Evolutionary conservation across 2,329 filamentous ascomycete species (phyloP).

Genomic region (Geoglossum cookeanum): DNA sequence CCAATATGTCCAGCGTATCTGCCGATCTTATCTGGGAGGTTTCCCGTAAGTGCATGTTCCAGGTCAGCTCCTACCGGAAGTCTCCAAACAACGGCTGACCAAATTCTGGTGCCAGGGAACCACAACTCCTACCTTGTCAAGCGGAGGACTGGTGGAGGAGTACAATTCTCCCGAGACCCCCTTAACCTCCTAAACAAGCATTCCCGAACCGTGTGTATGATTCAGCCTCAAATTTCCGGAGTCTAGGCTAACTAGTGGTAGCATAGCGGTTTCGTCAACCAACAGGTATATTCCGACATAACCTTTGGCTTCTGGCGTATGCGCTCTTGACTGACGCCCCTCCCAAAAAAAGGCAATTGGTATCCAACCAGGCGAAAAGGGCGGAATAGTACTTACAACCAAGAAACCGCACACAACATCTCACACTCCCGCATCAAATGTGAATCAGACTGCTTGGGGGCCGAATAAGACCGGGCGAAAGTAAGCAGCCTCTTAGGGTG

Average conservation of each 20-base stretch:
- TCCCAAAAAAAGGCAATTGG: slow-evolving; percentile 52
- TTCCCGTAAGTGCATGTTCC: slow-evolving; percentile 41
- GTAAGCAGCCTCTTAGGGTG: slow-evolving; percentile 31
- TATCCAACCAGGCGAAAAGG: slow-evolving; percentile 55
- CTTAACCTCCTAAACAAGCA: slow-evolving; percentile 86
- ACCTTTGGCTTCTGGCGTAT: slow-evolving; percentile 1
- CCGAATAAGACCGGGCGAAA: slow-evolving; percentile 60
- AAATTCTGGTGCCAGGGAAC: slow-evolving; percentile 37
- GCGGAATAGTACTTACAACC: slow-evolving; percentile 59
- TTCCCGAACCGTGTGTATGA: slow-evolving; percentile 58
- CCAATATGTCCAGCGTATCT: slow-evolving; percentile 54
- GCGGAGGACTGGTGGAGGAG: slow-evolving; percentile 59
- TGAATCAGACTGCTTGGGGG: slow-evolving; percentile 48
- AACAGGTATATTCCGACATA: slow-evolving; percentile 44
- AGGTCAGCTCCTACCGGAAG: background rate
- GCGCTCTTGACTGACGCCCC: slow-evolving; percentile 11
- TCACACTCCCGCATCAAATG: slow-evolving; percentile 53
- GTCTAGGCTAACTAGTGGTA: slow-evolving; percentile 21
- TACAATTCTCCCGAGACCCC: slow-evolving; percentile 85
- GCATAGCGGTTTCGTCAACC: slow-evolving; percentile 86
- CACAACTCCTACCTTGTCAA: slow-evolving; percentile 88
- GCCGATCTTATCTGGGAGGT: slow-evolving; percentile 88
- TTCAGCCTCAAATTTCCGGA: background rate
- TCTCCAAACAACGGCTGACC: background rate
- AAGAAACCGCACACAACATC: slow-evolving; percentile 58